Conservation (phyloP, 2,329 filamentous ascomycete species). For the Cryphonectria parasitica region DNA sequence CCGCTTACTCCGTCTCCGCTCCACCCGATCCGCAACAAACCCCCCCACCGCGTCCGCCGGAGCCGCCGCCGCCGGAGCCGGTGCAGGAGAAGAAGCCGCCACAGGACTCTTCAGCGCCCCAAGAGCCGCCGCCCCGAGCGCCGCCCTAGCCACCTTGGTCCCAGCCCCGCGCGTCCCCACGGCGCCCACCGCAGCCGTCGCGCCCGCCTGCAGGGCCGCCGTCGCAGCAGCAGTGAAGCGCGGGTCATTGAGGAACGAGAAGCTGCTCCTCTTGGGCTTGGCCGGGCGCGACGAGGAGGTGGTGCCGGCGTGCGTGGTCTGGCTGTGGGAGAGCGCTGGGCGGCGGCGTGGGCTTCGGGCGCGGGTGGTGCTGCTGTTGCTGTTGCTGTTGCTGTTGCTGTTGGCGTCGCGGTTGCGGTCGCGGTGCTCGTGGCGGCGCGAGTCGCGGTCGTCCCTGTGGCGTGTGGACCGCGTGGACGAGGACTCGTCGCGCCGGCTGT, state of each 20-base stretch:
- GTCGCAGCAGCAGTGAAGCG: slow-evolving; percentile 34
- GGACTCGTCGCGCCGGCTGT: background rate
- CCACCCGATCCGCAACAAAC: slow-evolving; percentile 6
- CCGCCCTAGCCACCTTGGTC: slow-evolving; percentile 33
- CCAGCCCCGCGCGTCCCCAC: slow-evolving; percentile 33
- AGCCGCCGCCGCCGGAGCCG: background rate
- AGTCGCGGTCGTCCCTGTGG: slow-evolving; percentile 13
- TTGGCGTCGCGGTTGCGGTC: slow-evolving; percentile 13
- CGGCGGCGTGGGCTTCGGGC: background rate
- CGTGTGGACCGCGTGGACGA: slow-evolving; percentile 17
- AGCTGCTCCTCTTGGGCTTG: slow-evolving; percentile 7
- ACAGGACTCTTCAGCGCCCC: slow-evolving; percentile 28
- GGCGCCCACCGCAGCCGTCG: slow-evolving; percentile 31
- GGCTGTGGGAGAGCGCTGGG: slow-evolving; percentile 12
- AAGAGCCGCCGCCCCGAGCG: slow-evolving; percentile 34
- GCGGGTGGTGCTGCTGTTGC: slow-evolving; percentile 14
- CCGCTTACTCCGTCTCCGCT: background rate
- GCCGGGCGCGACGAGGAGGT: background rate
- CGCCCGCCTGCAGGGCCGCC: slow-evolving; percentile 34
- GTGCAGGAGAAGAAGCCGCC: background rate
- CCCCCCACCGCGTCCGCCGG: background rate
- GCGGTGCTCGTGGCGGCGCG: background rate
- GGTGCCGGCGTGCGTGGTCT: background rate
- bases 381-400: background rate
- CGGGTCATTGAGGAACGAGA: slow-evolving; percentile 28